Conservation (phyloP, 2,329 filamentous ascomycete species). For the Iodosphaeria phyllophila region DNA sequence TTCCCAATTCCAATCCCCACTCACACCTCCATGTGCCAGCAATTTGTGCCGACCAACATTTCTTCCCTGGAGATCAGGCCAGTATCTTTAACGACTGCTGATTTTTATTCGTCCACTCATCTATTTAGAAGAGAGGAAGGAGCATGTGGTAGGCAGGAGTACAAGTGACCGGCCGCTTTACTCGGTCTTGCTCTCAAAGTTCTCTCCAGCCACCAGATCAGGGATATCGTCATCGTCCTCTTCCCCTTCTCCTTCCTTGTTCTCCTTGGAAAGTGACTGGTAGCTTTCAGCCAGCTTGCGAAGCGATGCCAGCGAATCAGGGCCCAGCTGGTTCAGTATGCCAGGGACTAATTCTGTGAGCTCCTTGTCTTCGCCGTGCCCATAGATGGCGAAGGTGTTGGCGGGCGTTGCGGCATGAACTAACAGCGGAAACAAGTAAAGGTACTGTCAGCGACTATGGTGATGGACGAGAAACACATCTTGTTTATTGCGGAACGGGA, state of each 20-base stretch:
- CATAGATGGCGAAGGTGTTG: constrained; percentile 99
- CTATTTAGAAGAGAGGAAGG: too few relatives aligned
- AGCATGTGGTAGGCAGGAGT: too few relatives aligned
- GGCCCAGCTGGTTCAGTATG: constrained; percentile 98
- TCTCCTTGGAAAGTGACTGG: constrained; percentile 95
- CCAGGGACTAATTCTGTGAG: constrained; percentile 97
- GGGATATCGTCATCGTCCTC: constrained; percentile 86
- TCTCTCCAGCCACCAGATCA: constrained; percentile 90
- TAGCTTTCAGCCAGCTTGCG: constrained; percentile 98
- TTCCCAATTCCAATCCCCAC: too few relatives aligned
- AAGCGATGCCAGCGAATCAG: constrained; percentile 91
- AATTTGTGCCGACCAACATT: too few relatives aligned
- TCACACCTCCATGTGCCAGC: too few relatives aligned
- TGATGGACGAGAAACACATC: too few relatives aligned
- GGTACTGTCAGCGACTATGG: too few relatives aligned
- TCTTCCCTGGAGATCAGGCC: too few relatives aligned
- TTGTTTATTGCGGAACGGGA: too few relatives aligned
- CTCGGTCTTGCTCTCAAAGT: constrained; percentile 96
- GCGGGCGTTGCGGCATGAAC: constrained; percentile 92
- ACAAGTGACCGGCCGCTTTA: constrained; percentile 25
- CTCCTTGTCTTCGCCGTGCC: constrained; percentile 97
- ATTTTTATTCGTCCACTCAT: too few relatives aligned
- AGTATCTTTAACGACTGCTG: too few relatives aligned
- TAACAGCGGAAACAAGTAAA: too few relatives aligned
- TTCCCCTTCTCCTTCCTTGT: constrained; percentile 63